These are phyloP conservation scores for Ceratocystis huliohia DNA, from an alignment of 2,329 filamentous ascomycete genomes.

Conservation along the genomic window DNA sequence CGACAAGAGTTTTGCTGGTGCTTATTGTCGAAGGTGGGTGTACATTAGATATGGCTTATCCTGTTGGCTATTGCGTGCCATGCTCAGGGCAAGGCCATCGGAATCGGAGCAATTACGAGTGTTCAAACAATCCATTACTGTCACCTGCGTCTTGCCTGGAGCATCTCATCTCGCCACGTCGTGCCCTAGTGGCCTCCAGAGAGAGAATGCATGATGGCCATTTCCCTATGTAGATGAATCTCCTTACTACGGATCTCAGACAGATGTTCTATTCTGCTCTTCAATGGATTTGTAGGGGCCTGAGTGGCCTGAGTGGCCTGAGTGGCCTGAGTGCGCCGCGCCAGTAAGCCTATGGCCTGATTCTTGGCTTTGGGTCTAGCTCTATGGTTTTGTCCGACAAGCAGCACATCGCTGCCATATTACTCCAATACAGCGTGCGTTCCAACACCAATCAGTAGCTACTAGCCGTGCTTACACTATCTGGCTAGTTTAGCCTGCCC, in stretches of 20 bases:
- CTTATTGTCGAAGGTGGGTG: not conserved
- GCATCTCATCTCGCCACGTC: not conserved
- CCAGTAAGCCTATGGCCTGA: not conserved
- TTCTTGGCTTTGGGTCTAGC: not conserved
- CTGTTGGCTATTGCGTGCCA: not conserved
- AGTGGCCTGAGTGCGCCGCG: not conserved
- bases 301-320: not conserved
- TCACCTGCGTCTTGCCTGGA: not conserved
- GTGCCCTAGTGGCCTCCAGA: not conserved
- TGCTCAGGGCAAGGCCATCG: not conserved
- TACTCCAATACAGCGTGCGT: not conserved
- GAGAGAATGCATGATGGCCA: not conserved
- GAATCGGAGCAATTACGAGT: not conserved
- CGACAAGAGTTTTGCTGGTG: not conserved
- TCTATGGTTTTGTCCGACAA: not conserved
- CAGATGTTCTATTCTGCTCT: not conserved
- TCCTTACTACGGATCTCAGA: no score
- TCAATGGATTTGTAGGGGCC: not conserved
- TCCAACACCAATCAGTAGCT: not conserved
- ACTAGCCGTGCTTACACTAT: not conserved
- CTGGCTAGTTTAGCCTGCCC: not conserved
- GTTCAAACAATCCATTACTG: not conserved
- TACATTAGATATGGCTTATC: no score
- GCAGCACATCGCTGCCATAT: not conserved
- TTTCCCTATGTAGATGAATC: no score